Evolutionary conservation across 1,139 yeast species (phyloP).

Genomic region (Candida mesenterica): DNA sequence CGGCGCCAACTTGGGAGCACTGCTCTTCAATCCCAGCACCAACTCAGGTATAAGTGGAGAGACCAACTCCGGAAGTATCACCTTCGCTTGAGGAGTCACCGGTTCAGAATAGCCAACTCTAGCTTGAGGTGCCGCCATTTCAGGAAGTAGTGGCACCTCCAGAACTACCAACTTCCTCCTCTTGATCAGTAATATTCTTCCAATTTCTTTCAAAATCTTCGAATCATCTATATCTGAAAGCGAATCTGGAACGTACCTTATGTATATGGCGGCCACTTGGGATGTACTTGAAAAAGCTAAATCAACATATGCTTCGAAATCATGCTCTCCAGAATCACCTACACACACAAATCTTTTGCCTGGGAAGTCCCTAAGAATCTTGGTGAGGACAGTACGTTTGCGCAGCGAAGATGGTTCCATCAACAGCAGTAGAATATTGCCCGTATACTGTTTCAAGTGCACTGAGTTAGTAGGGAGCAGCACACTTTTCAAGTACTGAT

Average conservation of each 20-base stretch:
- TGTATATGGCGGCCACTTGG: constrained; percentile 70
- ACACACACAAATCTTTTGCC: constrained; percentile 72
- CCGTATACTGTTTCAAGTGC: constrained; percentile 83
- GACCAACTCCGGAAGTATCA: constrained; percentile 1
- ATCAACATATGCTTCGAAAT: constrained; percentile 84
- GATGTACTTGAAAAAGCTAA: constrained; percentile 61
- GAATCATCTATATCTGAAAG: constrained; percentile 54
- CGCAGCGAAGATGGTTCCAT: constrained; percentile 86
- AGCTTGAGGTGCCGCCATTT: background rate
- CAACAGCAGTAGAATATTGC: constrained; percentile 73
- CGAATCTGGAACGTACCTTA: constrained; percentile 73
- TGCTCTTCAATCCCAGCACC: too few species aligned
- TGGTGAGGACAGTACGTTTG: constrained; percentile 62
- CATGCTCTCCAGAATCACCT: constrained; percentile 97
- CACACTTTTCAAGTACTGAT: constrained; percentile 53
- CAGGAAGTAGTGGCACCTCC: constrained; percentile 1
- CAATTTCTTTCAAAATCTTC: constrained; percentile 37
- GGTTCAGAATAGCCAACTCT: background rate
- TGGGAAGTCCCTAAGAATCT: constrained; percentile 75
- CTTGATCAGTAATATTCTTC: constrained; percentile 17
- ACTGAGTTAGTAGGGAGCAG: constrained; percentile 74
- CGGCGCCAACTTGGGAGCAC: constrained; percentile 27
- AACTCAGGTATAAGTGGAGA: too few species aligned
- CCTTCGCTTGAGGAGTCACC: background rate
- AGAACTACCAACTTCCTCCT: constrained; percentile 12